These are phyloP conservation scores for Mucor velutinosus DNA, from an alignment of 371 early-diverging fungal species.

Conservation along the genomic window DNA sequence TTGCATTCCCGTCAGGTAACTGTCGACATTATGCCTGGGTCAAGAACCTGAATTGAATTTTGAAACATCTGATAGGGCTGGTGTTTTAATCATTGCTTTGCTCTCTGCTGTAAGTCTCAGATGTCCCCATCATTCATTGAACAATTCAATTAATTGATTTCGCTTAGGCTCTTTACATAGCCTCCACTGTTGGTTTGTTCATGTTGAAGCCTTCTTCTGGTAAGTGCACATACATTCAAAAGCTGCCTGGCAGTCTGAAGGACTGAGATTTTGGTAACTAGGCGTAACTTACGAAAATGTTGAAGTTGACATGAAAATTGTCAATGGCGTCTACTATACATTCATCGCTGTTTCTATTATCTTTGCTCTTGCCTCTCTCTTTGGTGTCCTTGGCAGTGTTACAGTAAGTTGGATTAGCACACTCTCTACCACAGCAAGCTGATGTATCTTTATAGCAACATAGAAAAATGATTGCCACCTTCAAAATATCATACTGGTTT, in stretches of 20 bases:
- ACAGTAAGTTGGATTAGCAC: conserved; percentile 17
- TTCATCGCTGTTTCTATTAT: conserved; percentile 23
- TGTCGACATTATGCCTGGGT: background rate
- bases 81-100: conserved; percentile 33
- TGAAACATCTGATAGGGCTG: conserved; percentile 21
- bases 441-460: conserved; percentile 26
- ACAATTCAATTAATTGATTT: background rate
- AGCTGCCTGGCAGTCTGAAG: background rate
- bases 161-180: conserved; percentile 20
- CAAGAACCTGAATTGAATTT: background rate
- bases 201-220: conserved; percentile 5
- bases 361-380: conserved; percentile 26
- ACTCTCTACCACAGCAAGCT: background rate
- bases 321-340: conserved; percentile 20
- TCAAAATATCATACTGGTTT: conserved; percentile 29
- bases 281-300: background rate
- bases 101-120: conserved; percentile 22
- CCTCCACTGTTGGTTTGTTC: conserved; percentile 15
- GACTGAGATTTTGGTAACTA: background rate
- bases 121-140: background rate
- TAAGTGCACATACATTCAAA: background rate
- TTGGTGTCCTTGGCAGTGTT: conserved; percentile 34
- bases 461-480: conserved; percentile 25
- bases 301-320: background rate
- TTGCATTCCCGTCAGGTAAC: conserved; percentile 32